A percentile compares a stretch with the other conserved stretches of the same genome.
phyloP scores from a whole-genome alignment of 116 monocot species.

The Zostera marina region DNA sequence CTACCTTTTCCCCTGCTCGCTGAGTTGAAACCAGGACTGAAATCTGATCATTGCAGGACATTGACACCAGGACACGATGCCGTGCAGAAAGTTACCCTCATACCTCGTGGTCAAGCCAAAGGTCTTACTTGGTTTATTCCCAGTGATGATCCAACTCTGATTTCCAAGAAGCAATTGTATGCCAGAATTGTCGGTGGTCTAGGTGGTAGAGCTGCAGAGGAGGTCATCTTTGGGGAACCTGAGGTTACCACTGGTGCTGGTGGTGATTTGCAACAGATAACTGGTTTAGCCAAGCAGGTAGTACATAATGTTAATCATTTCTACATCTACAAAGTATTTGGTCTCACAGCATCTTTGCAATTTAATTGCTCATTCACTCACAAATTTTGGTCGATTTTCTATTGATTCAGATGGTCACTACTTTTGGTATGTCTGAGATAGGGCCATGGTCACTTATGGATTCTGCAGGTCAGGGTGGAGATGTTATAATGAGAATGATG shows the following conservation, averaged over 20 bases:
- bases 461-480: conserved; percentile 43
- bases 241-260: conserved; percentile 89
- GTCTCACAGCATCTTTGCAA: too few relatives aligned
- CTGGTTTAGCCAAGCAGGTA: conserved; percentile 73
- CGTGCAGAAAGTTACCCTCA: conserved; percentile 76
- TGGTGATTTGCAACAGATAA: conserved; percentile 73
- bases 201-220: conserved; percentile 80
- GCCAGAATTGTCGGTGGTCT: conserved; percentile 82
- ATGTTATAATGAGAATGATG: conserved; percentile 98
- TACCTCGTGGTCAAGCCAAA: conserved; percentile 74
- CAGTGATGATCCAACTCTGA: conserved; percentile 69
- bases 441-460: conserved; percentile 98
- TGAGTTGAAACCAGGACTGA: not conserved
- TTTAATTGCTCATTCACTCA: not conserved
- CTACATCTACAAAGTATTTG: not conserved
- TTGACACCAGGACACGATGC: conserved; percentile 77
- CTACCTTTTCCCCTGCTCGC: too few relatives aligned
- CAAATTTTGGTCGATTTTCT: not conserved
- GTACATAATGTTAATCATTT: not conserved
- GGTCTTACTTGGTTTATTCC: conserved; percentile 91
- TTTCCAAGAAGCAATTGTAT: conserved; percentile 67
- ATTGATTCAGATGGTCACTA: conserved; percentile 60
- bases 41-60: conserved; percentile 23
- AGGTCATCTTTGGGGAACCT: conserved; percentile 72
- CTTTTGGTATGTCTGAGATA: conserved; percentile 95